phyloP scores from a whole-genome alignment of 2,329 filamentous ascomycete species.

The Aureobasidium uvarum region DNA sequence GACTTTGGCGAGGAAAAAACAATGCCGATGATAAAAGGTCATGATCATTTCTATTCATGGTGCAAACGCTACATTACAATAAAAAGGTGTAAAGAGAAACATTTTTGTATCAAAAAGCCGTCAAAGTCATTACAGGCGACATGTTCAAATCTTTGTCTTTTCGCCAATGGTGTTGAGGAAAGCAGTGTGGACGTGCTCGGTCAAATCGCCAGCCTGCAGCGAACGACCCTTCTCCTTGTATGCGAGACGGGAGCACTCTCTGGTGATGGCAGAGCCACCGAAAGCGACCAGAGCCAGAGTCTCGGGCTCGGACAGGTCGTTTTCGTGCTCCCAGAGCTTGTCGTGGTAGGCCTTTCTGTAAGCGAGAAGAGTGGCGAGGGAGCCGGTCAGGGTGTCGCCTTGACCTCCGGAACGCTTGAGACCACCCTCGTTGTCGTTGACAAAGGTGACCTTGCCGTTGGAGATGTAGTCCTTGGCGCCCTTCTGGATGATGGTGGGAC shows the following conservation, averaged over 20 bases:
- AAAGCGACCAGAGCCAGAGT: constrained; percentile 75
- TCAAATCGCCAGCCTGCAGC: constrained; percentile 89
- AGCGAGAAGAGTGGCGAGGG: constrained; percentile 80
- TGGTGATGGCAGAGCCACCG: constrained; percentile 81
- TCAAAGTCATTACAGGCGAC: constrained; percentile 13
- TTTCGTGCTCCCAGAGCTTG: constrained; percentile 66
- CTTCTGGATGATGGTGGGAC: constrained; percentile 91
- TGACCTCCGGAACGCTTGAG: constrained; percentile 90
- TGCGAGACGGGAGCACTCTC: constrained; percentile 84
- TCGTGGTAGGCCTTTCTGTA: constrained; percentile 89
- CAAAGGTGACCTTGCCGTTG: constrained; percentile 71
- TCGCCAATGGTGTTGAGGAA: constrained; percentile 81
- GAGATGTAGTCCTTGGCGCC: constrained; percentile 78
- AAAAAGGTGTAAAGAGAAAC: background rate
- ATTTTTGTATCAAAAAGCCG: constrained; percentile 3
- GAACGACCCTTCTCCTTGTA: constrained; percentile 83
- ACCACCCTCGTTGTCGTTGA: constrained; percentile 76
- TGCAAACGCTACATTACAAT: constrained; percentile 13
- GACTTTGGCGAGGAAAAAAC: background rate
- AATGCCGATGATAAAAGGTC: background rate
- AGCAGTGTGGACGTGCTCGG: constrained; percentile 79
- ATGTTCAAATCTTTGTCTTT: constrained; percentile 33
- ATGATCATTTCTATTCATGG: constrained; percentile 9
- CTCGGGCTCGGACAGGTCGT: constrained; percentile 56
- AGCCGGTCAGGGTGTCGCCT: constrained; percentile 90